phyloP scores from a whole-genome alignment of 2,329 filamentous ascomycete species.

The Fusarium chlamydosporum region DNA sequence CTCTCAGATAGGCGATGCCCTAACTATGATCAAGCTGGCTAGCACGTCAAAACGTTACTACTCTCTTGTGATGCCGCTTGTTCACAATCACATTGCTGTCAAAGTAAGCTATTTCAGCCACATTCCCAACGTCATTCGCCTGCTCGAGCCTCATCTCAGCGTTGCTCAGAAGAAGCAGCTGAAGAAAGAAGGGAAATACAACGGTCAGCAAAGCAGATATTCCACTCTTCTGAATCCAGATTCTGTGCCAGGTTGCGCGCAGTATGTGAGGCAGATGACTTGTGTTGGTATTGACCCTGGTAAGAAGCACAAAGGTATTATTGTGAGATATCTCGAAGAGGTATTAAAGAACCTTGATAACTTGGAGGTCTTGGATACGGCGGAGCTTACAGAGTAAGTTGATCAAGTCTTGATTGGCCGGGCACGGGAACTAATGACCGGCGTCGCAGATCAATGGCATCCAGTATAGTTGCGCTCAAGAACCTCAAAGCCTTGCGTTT shows the following conservation, averaged over 20 bases:
- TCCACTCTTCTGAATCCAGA: background rate
- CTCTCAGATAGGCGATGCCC: background rate
- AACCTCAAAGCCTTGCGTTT: slow-evolving; percentile 12
- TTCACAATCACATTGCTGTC: slow-evolving; percentile 13
- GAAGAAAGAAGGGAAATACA: background rate
- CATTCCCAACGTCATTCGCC: background rate
- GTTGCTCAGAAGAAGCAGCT: slow-evolving; percentile 25
- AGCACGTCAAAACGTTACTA: slow-evolving; percentile 20
- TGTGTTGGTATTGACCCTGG: background rate
- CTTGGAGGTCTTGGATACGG: background rate
- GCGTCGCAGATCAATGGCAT: slow-evolving; percentile 1
- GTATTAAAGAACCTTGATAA: slow-evolving; percentile 12
- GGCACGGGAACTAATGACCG: rapidly evolving
- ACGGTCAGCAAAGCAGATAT: background rate
- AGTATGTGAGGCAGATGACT: slow-evolving; percentile 18
- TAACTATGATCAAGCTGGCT: slow-evolving; percentile 11
- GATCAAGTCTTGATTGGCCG: rapidly evolving
- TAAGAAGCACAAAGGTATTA: background rate
- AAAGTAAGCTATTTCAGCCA: background rate
- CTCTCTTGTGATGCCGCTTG: background rate
- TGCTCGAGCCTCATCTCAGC: slow-evolving; percentile 8
- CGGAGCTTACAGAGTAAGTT: background rate
- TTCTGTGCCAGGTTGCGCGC: background rate
- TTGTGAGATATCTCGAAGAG: slow-evolving; percentile 7
- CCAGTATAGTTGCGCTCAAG: background rate